phyloP scores from a whole-genome alignment of 2,329 filamentous ascomycete species.

The Cladosporium halotolerans region DNA sequence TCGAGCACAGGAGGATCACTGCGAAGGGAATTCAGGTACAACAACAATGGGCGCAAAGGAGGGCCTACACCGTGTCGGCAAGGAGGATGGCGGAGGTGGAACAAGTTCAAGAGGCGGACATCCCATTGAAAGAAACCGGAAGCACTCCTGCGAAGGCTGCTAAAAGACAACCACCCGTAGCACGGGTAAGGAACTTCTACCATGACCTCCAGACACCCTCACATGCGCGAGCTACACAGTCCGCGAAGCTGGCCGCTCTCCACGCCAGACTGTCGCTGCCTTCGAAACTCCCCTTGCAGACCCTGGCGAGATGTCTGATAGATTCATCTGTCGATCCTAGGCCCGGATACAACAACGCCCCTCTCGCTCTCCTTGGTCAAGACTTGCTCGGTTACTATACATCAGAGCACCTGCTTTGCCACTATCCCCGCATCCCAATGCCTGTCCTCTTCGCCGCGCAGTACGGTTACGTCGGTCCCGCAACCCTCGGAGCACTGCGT shows the following conservation, averaged over 20 bases:
- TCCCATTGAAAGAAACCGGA: background rate
- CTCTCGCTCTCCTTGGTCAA: constrained; percentile 72
- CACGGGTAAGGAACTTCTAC: background rate
- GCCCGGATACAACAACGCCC: constrained; percentile 79
- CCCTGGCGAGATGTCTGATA: constrained; percentile 77
- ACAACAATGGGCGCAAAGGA: constrained; percentile 10
- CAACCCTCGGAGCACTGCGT: constrained; percentile 66
- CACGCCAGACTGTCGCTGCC: constrained; percentile 83
- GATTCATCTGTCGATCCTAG: constrained; percentile 77
- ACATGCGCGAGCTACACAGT: constrained; percentile 50
- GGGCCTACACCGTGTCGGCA: constrained; percentile 7
- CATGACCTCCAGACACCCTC: constrained; percentile 23
- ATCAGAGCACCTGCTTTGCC: constrained; percentile 78
- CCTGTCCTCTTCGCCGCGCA: constrained; percentile 79
- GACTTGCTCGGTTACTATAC: constrained; percentile 84
- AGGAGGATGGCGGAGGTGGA: constrained; percentile 5
- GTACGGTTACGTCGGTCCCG: constrained; percentile 72
- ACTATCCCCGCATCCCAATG: constrained; percentile 86
- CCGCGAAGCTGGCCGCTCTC: constrained; percentile 85
- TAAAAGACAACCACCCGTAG: background rate
- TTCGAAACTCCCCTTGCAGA: constrained; percentile 73
- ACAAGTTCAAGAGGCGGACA: background rate
- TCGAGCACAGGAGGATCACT: constrained; percentile 4
- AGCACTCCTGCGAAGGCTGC: background rate
- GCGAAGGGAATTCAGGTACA: background rate